Evolutionary conservation across 2,329 filamentous ascomycete genomes (phyloP), one percentile per base, ranked within the genome.

Genomic region (Sclerotinia nivalis): DNA sequence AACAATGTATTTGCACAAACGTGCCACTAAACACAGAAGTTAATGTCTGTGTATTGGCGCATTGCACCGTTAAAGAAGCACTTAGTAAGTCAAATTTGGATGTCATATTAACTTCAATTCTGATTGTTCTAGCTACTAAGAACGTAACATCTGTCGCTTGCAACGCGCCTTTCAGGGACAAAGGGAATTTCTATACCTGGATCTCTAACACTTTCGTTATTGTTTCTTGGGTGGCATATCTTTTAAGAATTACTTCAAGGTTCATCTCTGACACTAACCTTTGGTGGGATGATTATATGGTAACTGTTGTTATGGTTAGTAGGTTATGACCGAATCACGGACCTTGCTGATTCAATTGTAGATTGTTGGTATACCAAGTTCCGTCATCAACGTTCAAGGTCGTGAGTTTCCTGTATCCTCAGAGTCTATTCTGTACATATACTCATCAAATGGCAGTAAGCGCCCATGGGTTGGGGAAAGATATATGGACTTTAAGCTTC

Each of bases 401-500:
- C 66, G 66, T 68, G n/a, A 62, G 66, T 62, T 37, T 34, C 20
- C n/a, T 22, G n/a, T 13, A 20, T 10, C 28, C 25, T 43, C 43
- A 18, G 7, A 12, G 9, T 28, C 13, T 25, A n/a, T 10, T 28
- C 20, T n/a, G 8, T 49, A 9, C 45, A 34, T 8, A 20, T 68
- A 54, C 56, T 68, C 18, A 68, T 34, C 8, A 34, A 54, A 18
- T 43, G 28, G 34, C 43, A 75, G 72, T 73, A 43, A 55, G 55
- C 13, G 22, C 55, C 37, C 52, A 61, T 65, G 71, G 72, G 18
- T 60, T 73, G 1, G 70, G 71, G 7, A 72, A 71, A 62, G 71
- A 73, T 58, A 71, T 73, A n/a, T 73, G 70, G 72, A 61, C 71
- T 20, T 47, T 73, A 18, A 49, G 18, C 2, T 72, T 72, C 49